Evolutionary conservation across 169 alveolate species (phyloP).

Genomic region (Plasmodium chabaudi): DNA sequence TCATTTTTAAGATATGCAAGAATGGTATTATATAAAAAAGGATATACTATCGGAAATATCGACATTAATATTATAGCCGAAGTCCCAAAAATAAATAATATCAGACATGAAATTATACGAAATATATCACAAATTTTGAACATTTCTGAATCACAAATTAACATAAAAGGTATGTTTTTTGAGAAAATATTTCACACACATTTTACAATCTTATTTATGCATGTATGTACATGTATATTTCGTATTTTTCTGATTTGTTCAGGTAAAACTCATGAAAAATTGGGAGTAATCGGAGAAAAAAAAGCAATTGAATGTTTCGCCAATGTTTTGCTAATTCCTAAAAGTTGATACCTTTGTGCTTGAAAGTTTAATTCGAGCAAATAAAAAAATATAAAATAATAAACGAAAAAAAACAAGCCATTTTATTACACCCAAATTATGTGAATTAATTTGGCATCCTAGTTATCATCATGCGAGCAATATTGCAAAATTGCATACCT

Average conservation of each 20-base stretch:
- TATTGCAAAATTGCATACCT: constrained; percentile 70
- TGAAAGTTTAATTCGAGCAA: not conserved
- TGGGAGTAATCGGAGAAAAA: constrained; percentile 79
- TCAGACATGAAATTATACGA: constrained; percentile 30
- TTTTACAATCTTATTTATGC: not conserved
- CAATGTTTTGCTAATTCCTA: constrained; percentile 73
- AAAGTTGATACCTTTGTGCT: not conserved
- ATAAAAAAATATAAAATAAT: too few relatives aligned
- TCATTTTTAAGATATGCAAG: constrained; percentile 76
- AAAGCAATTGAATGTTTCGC: constrained; percentile 82
- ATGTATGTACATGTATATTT: not conserved
- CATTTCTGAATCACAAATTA: constrained; percentile 49
- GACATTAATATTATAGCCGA: constrained; percentile 79
- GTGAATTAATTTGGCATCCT: not conserved
- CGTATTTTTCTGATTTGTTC: not conserved
- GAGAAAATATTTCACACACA: not conserved
- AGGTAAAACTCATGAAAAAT: constrained; percentile 76
- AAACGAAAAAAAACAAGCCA: too few relatives aligned
- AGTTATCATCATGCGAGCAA: not conserved
- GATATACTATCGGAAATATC: constrained; percentile 59
- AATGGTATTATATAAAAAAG: constrained; percentile 48
- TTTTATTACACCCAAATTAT: not conserved
- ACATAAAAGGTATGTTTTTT: constrained; percentile 70
- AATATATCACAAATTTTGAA: constrained; percentile 53
- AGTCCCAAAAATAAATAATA: constrained; percentile 35